Percentiles rank a stretch among this genome's conserved stretches.
Conservation (phyloP, 2,329 filamentous ascomycete genomes). For the Xylaria sp. region DNA sequence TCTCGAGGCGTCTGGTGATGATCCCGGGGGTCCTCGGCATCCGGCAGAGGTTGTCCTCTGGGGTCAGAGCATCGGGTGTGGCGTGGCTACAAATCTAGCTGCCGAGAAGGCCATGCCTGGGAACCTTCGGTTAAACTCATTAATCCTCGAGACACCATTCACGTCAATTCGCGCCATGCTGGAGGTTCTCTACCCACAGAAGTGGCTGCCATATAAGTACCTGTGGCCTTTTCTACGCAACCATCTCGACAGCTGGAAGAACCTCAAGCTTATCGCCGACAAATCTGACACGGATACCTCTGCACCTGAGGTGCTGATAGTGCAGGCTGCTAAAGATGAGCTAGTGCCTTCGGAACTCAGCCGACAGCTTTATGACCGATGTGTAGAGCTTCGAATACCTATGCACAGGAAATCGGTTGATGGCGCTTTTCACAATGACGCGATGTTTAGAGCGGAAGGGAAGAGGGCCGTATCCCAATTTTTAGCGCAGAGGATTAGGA, state of each 20-base stretch:
- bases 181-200: conserved; percentile 77
- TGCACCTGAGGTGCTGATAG: conserved; percentile 57
- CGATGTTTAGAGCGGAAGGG: conserved; percentile 59
- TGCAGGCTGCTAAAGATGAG: conserved; percentile 68
- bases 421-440: conserved; percentile 67
- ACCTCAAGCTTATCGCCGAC: conserved; percentile 57
- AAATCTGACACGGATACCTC: conserved; percentile 40
- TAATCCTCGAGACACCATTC: conserved; percentile 82
- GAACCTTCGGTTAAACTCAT: conserved; percentile 55
- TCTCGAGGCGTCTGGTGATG: conserved; percentile 35
- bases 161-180: conserved; percentile 77
- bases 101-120: conserved; percentile 53
- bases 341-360: conserved; percentile 65
- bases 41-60: conserved; percentile 67
- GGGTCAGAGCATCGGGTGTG: conserved; percentile 82
- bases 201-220: conserved; percentile 81
- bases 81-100: conserved; percentile 72
- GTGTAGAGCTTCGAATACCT: conserved; percentile 58
- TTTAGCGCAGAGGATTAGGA: conserved; percentile 47
- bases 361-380: conserved; percentile 58
- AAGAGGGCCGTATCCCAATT: conserved; percentile 57
- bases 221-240: conserved; percentile 78
- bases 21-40: conserved; percentile 22
- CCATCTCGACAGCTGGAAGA: conserved; percentile 65
- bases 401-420: conserved; percentile 57